A percentile compares a stretch with the other conserved stretches of the same genome.
Evolutionary conservation across 139 green algal species (phyloP).

Genomic region (Chloropicon primus): DNA sequence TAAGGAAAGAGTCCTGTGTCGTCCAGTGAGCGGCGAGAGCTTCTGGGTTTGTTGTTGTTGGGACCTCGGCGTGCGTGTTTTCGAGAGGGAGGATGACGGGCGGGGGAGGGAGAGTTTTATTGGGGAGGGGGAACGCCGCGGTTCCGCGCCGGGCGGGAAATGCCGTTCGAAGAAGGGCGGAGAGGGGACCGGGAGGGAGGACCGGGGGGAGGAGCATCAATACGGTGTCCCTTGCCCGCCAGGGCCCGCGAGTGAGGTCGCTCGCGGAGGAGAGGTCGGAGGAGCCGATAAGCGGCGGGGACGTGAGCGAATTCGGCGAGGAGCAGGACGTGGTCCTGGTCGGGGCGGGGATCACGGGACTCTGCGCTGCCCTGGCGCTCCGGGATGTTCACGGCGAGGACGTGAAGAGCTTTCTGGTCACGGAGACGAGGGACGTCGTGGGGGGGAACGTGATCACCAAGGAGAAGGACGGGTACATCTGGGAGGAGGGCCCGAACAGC

Average conservation of each 20-base stretch:
- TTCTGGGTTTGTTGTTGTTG: no score
- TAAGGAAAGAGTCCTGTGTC: not conserved
- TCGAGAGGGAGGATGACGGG: not conserved
- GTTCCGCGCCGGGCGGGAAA: no score
- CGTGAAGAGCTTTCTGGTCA: constrained; percentile 63
- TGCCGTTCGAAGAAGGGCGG: no score
- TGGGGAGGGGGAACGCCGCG: no score
- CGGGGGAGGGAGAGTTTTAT: no score
- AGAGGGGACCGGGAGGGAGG: no score
- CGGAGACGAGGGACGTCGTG: constrained; percentile 84
- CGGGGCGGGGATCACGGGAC: constrained; percentile 28
- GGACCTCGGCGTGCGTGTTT: not conserved
- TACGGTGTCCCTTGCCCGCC: constrained; percentile 22
- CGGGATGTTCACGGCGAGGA: constrained; percentile 7
- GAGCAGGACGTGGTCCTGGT: constrained; percentile 24
- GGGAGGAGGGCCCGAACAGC: constrained; percentile 97
- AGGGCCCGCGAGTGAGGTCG: constrained; percentile 19
- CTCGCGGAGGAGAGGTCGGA: constrained; percentile 13
- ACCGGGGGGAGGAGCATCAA: no score
- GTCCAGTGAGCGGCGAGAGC: no score
- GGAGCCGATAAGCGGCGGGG: not conserved
- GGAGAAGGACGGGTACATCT: constrained; percentile 56
- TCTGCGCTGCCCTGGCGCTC: constrained; percentile 31
- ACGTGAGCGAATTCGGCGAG: constrained; percentile 9
- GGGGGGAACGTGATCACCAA: constrained; percentile 93